A percentile compares a stretch with the other conserved stretches of the same genome.
Conservation (phyloP, 495 filamentous ascomycete genomes). For the Penicillium simplicissimum region DNA sequence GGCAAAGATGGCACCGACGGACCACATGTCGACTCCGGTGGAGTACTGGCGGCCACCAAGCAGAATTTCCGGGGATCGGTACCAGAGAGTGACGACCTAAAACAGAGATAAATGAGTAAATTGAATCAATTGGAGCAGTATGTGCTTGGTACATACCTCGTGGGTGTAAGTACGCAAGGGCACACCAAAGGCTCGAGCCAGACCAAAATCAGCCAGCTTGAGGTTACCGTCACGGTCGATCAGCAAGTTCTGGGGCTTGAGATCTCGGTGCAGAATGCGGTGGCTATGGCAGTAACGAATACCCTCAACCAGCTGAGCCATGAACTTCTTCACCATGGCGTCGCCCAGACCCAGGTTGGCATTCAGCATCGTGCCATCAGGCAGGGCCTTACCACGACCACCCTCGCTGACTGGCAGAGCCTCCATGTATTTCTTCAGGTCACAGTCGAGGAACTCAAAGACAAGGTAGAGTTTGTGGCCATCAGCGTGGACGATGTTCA, state of each 20-base stretch:
- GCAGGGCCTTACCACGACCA: slow-evolving; percentile 83
- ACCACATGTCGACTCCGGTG: slow-evolving; percentile 99
- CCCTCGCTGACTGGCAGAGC: slow-evolving; percentile 87
- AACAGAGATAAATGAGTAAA: slow-evolving; percentile 7
- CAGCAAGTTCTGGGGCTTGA: slow-evolving; percentile 97
- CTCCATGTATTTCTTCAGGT: slow-evolving; percentile 99
- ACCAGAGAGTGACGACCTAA: slow-evolving; percentile 96
- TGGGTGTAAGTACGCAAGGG: slow-evolving; percentile 96
- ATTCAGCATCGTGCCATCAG: slow-evolving; percentile 70
- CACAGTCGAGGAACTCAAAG: slow-evolving; percentile 90
- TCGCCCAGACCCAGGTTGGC: slow-evolving; percentile 79
- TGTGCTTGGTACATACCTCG: slow-evolving; percentile 55
- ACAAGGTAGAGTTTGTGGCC: slow-evolving; percentile 96
- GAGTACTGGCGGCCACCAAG: slow-evolving; percentile 97
- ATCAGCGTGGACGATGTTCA: slow-evolving; percentile 96
- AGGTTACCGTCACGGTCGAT: slow-evolving; percentile 94
- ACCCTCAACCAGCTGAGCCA: slow-evolving; percentile 89
- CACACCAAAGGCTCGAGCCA: slow-evolving; percentile 95
- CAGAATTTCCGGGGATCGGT: slow-evolving; percentile 95
- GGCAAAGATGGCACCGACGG: slow-evolving; percentile 95
- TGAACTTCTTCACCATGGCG: slow-evolving; percentile 95
- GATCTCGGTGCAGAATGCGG: slow-evolving; percentile 88
- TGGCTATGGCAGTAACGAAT: slow-evolving; percentile 96
- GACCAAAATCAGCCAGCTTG: slow-evolving; percentile 96
- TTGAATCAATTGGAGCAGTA: neutral